Percentiles rank a stretch among this genome's conserved stretches.
Evolutionary conservation across 2,329 filamentous ascomycete species (phyloP).

Genomic region (Hypoxylon sp.): DNA sequence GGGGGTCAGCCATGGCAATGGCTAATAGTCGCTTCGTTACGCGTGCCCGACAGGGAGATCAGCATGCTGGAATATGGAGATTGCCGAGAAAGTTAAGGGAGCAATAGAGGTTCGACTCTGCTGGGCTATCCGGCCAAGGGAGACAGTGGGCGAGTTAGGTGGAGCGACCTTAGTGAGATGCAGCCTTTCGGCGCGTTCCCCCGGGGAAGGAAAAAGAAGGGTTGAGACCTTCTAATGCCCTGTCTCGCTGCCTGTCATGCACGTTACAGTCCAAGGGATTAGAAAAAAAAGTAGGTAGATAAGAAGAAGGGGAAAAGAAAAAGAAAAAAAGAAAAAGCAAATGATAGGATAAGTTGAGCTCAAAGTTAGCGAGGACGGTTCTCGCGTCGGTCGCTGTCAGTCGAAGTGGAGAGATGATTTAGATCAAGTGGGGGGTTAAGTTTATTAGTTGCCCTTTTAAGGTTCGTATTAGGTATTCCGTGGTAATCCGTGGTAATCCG

Average conservation of each 20-base stretch:
- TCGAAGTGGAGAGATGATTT: conserved; percentile 27
- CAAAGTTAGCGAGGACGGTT: conserved; percentile 20
- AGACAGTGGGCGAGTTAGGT: conserved; percentile 15
- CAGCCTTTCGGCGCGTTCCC: conserved; percentile 30
- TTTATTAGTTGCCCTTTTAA: conserved; percentile 17
- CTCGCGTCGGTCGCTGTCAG: conserved; percentile 28
- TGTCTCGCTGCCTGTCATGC: conserved; percentile 11
- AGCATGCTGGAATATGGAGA: conserved; percentile 44
- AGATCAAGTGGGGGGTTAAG: conserved; percentile 30
- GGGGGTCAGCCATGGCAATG: conserved; percentile 42
- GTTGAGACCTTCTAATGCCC: conserved; percentile 20
- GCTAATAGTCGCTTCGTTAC: conserved; percentile 38
- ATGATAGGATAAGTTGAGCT: conserved; percentile 21
- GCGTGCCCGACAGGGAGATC: conserved; percentile 38
- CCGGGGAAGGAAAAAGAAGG: conserved; percentile 22
- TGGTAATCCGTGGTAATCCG: not conserved
- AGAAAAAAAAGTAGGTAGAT: not conserved
- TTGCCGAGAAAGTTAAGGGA: conserved; percentile 22
- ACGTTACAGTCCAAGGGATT: conserved; percentile 5
- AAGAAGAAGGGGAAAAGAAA: not conserved
- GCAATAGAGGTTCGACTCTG: conserved; percentile 21
- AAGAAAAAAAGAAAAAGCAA: not conserved
- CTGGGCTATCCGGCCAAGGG: conserved; percentile 16
- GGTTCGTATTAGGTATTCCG: conserved; percentile 12
- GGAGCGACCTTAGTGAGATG: conserved; percentile 27